phyloP scores from a whole-genome alignment of 768 basidiomycete species.

The Suillus hirtellus region DNA sequence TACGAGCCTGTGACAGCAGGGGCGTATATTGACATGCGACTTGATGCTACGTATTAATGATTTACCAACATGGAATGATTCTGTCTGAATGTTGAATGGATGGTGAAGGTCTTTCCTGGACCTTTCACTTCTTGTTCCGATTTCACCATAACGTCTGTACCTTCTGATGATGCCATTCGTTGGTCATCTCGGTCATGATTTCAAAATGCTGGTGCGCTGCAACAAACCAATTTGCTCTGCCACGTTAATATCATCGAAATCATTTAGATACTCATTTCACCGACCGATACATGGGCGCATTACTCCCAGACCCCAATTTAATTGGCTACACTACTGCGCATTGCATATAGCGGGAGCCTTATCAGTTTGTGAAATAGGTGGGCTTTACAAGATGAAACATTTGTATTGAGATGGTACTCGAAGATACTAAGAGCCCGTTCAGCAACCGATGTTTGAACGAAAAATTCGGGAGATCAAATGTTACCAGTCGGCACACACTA shows the following conservation, averaged over 20 bases:
- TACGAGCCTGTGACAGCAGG: constrained; percentile 47
- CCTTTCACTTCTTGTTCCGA: background rate
- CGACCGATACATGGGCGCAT: background rate
- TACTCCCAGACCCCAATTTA: background rate
- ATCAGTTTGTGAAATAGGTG: background rate
- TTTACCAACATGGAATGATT: background rate
- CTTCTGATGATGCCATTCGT: background rate
- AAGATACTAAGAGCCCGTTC: too few species aligned
- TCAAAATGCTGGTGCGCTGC: background rate
- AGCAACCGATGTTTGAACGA: too few species aligned
- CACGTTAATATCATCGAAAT: background rate
- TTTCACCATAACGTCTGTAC: background rate
- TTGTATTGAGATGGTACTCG: background rate
- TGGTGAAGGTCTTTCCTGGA: background rate
- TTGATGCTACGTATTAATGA: constrained; percentile 38
- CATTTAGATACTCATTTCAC: background rate
- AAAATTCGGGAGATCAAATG: too few species aligned
- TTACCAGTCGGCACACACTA: too few species aligned
- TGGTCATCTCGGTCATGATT: background rate
- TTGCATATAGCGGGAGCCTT: background rate
- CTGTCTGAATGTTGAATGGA: background rate
- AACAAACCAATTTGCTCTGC: background rate
- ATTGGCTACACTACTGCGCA: background rate
- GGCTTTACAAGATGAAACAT: background rate
- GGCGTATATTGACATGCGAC: constrained; percentile 41